These are phyloP conservation scores for Clonostachys chloroleuca DNA, from an alignment of 2,329 filamentous ascomycete species.

Conservation along the genomic window DNA sequence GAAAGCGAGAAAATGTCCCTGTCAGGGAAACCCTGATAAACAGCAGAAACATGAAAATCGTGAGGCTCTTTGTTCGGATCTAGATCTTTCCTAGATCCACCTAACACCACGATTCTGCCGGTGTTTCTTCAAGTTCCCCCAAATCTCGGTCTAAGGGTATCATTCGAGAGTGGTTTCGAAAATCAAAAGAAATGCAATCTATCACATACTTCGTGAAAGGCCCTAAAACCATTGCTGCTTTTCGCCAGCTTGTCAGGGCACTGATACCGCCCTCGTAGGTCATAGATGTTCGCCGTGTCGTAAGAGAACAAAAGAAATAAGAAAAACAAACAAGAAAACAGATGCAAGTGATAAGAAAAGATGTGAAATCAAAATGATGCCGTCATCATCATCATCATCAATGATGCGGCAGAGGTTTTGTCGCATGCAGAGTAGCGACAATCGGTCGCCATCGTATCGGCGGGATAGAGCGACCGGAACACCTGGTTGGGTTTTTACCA, in stretches of 20 bases:
- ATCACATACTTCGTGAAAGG: conserved; percentile 36
- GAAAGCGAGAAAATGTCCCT: conserved; percentile 33
- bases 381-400: not conserved
- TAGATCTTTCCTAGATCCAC: conserved; percentile 21
- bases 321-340: conserved; percentile 10
- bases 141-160: conserved; percentile 38
- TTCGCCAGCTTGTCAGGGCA: conserved; percentile 20
- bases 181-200: conserved; percentile 38
- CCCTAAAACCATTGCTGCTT: conserved; percentile 28
- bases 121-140: conserved; percentile 27
- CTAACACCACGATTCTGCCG: conserved; percentile 27
- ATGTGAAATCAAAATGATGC: conserved; percentile 10
- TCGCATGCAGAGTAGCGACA: too few relatives aligned
- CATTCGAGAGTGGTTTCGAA: conserved; percentile 35
- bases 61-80: conserved; percentile 26
- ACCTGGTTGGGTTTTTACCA: conserved; percentile 42
- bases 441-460: not conserved
- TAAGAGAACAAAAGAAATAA: conserved; percentile 10
- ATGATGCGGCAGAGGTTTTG: too few relatives aligned
- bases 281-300: conserved; percentile 34
- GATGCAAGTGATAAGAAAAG: conserved; percentile 14
- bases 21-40: conserved; percentile 25
- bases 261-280: conserved; percentile 18
- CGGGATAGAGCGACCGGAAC: conserved; percentile 9
- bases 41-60: conserved; percentile 29